Evolutionary conservation across 83 land plant genomes (phyloP), one percentile per base, ranked within the genome.

Genomic region (Diphasiastrum complanatum): DNA sequence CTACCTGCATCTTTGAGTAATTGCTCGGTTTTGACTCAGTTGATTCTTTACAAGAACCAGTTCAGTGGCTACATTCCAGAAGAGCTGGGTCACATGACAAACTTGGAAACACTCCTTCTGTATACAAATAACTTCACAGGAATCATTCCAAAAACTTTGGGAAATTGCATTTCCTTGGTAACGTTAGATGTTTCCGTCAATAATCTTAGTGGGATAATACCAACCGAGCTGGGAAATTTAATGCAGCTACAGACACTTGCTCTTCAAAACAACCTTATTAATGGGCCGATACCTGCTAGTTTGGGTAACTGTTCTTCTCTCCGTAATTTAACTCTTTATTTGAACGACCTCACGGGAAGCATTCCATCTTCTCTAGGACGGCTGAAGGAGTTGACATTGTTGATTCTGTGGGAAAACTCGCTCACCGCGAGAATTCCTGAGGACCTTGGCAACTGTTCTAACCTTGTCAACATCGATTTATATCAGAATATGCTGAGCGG

Each of bases 351-450:
- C 5, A 55, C 59, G 11, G 59, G 59, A 30, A 6, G 35, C 16
- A 55, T 55, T 12, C 59, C 59, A 27, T 11, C 0, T 0, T 11
- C 8, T 11, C 34, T 55, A 6, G 59, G 59, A 14, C 35, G 0
- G 20, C 30, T 55, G 38, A 30, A 10, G n/a, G 31, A 12, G 35
- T 35, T 55, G 34, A 24, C 26, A 30, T 27, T n/a, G 18, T 55
- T 55, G 59, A 16, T 27, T 30, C 59, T 55, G 38, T 55, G 20
- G 28, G 35, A 55, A 27, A 55, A 55, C 34, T 14, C 18, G 1
- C 59, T 55, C 11, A 26, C 35, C 0, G 59, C 35, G n/a, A n/a
- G n/a, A 19, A 55, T 55, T 30, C 59, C 59, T 6, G 59, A 6
- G 19, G 14, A 32, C n/a, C 20, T 55, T 27, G 59, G 59, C 34